phyloP scores from a whole-genome alignment of 2,329 filamentous ascomycete species.

The Aureobasidium sp. region DNA sequence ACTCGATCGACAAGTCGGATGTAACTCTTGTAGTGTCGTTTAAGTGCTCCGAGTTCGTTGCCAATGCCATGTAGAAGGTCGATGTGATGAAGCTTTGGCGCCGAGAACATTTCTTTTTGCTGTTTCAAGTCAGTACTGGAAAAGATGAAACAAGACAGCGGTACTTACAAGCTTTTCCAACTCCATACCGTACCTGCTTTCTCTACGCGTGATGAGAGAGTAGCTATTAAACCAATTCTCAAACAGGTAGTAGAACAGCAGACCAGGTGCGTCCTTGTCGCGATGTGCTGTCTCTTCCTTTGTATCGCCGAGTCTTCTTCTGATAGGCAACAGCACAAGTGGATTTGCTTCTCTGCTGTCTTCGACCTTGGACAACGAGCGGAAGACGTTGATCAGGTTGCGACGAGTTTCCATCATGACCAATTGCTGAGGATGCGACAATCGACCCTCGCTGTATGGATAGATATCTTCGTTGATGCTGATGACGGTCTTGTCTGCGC shows the following conservation, averaged over 20 bases:
- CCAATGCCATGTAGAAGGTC: slow-evolving; percentile 52
- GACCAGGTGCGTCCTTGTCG: slow-evolving; percentile 46
- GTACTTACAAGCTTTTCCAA: slow-evolving; percentile 41
- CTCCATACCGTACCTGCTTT: slow-evolving; percentile 39
- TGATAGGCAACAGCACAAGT: slow-evolving; percentile 35
- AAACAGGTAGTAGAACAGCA: slow-evolving; percentile 59
- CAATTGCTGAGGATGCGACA: slow-evolving; percentile 34
- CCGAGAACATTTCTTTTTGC: slow-evolving; percentile 47
- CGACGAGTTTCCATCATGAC: slow-evolving; percentile 44
- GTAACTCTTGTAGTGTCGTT: slow-evolving; percentile 53
- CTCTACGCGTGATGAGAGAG: slow-evolving; percentile 42
- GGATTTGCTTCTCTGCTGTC: slow-evolving; percentile 28
- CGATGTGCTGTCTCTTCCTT: slow-evolving; percentile 38
- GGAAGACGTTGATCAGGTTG: slow-evolving; percentile 53
- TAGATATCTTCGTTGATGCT: slow-evolving; percentile 57
- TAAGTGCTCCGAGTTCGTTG: slow-evolving; percentile 50
- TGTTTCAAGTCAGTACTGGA: slow-evolving; percentile 19
- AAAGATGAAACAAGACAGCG: not conserved
- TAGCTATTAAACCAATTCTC: slow-evolving; percentile 57
- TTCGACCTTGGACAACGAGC: slow-evolving; percentile 48
- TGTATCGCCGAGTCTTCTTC: slow-evolving; percentile 35
- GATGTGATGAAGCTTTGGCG: slow-evolving; percentile 36
- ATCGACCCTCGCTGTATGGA: slow-evolving; percentile 24
- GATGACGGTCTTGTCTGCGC: slow-evolving; percentile 60
- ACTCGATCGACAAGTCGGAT: slow-evolving; percentile 52